These are phyloP conservation scores for Amaranthus cruentus DNA, from an alignment of 148 eudicot species.

Conservation along the genomic window DNA sequence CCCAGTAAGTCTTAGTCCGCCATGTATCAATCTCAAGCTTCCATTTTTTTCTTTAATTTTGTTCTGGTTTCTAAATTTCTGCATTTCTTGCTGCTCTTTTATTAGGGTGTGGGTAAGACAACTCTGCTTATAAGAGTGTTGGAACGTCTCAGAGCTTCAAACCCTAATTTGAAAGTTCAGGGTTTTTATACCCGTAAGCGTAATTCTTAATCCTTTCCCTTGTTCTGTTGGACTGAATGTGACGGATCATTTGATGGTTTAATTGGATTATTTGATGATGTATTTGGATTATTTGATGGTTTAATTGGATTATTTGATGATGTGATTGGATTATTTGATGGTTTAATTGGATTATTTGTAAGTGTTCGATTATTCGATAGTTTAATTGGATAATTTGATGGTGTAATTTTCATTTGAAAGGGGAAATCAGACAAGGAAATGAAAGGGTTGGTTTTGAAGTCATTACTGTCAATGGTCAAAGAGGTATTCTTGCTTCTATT, in stretches of 20 bases:
- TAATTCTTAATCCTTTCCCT: not conserved
- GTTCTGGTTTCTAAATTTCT: no score
- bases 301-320: not conserved
- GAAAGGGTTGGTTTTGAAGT: slow-evolving; percentile 93
- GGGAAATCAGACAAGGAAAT: slow-evolving; percentile 68
- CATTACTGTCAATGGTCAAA: slow-evolving; percentile 58
- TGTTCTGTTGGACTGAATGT: not conserved
- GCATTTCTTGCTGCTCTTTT: not conserved
- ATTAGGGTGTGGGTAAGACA: slow-evolving; percentile 84
- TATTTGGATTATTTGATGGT: not conserved
- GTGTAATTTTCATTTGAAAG: slow-evolving; percentile 26
- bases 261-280: not conserved
- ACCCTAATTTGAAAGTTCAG: slow-evolving; percentile 70
- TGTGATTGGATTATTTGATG: not conserved
- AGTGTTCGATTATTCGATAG: not conserved
- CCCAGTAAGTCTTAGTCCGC: slow-evolving; percentile 43
- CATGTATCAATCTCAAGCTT: not conserved
- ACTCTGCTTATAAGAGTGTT: slow-evolving; percentile 52
- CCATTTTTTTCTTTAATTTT: not conserved
- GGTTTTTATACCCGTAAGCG: slow-evolving; percentile 86
- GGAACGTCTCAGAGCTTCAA: slow-evolving; percentile 48
- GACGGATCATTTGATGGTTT: no score
- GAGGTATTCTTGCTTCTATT: slow-evolving; percentile 63
- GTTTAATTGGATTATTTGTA: not conserved
- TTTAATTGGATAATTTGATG: not conserved